Conservation (phyloP, 495 filamentous ascomycete genomes). For the Geopyxis carbonaria region DNA sequence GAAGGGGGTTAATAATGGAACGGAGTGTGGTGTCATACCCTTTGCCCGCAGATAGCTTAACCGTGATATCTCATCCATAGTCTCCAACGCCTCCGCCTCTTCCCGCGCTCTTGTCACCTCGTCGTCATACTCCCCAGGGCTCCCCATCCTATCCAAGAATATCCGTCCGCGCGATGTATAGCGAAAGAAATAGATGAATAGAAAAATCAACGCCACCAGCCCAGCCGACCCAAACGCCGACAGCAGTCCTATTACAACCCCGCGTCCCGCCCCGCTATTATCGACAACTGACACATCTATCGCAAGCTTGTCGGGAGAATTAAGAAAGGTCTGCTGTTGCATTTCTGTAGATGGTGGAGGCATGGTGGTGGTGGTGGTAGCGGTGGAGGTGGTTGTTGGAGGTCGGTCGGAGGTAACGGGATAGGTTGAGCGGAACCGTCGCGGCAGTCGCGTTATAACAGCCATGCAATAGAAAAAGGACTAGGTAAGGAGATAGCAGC, state of each 20-base stretch:
- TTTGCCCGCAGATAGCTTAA: constrained; percentile 88
- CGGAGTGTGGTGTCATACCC: constrained; percentile 39
- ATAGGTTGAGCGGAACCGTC: no score
- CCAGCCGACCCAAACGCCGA: constrained; percentile 92
- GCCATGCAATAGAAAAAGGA: no score
- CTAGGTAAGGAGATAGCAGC: no score
- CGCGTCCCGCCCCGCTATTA: constrained; percentile 31
- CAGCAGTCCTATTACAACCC: constrained; percentile 84
- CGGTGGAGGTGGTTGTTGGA: no score
- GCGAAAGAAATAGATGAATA: constrained; percentile 82
- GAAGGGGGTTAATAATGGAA: no score
- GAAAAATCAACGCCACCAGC: constrained; percentile 62
- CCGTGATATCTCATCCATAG: constrained; percentile 84
- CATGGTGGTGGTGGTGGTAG: background rate
- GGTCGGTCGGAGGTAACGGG: no score
- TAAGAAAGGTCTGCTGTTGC: background rate
- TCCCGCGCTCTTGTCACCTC: constrained; percentile 82
- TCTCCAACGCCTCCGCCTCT: constrained; percentile 85
- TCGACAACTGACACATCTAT: constrained; percentile 40
- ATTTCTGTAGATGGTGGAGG: background rate
- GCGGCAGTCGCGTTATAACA: no score
- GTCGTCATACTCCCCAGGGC: constrained; percentile 94
- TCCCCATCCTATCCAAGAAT: constrained; percentile 77
- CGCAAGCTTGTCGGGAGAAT: no score
- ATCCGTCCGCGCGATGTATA: constrained; percentile 82